Percentiles rank a stretch among this genome's conserved stretches.
phyloP scores from a whole-genome alignment of 768 basidiomycete genomes.

The Harrya chromipes region DNA sequence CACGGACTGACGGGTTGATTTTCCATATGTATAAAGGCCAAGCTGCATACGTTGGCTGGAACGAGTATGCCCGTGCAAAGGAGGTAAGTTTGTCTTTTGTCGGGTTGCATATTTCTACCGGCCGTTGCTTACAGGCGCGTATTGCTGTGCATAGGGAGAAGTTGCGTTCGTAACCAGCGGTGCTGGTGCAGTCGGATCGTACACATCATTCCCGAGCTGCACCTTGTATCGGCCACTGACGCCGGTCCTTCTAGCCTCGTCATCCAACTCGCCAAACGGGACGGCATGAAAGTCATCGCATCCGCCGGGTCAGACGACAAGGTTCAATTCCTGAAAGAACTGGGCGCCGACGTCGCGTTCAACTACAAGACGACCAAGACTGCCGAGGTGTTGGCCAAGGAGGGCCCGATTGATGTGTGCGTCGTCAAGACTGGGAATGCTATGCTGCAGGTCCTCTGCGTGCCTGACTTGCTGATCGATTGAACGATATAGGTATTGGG shows the following conservation, averaged over 20 bases:
- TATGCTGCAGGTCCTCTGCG: no score
- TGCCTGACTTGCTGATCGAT: no score
- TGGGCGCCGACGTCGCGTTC: conserved; percentile 68
- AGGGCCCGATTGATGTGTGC: conserved; percentile 58
- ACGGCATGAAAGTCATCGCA: conserved; percentile 65
- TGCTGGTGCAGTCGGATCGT: conserved; percentile 58
- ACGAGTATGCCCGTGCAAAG: conserved; percentile 7
- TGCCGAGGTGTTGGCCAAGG: conserved; percentile 46
- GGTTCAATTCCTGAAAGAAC: conserved; percentile 52
- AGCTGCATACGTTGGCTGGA: conserved; percentile 6
- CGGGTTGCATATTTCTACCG: not conserved
- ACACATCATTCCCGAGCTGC: conserved; percentile 16
- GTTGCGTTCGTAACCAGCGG: conserved; percentile 48
- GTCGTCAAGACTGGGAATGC: not conserved
- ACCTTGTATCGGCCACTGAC: not conserved
- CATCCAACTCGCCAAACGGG: conserved; percentile 48
- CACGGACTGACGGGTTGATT: no score
- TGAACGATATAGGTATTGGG: conserved; percentile 24
- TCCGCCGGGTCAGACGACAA: conserved; percentile 73
- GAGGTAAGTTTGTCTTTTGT: conserved; percentile 17
- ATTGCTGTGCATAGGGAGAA: conserved; percentile 37
- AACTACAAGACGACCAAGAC: conserved; percentile 67
- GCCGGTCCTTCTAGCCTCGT: conserved; percentile 34
- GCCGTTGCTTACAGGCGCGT: not conserved
- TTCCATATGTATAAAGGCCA: conserved; percentile 12